Evolutionary conservation across 78 protist genomes (phyloP), one percentile per base, ranked within the genome.

Genomic region (Dictyostelium intermedium): DNA sequence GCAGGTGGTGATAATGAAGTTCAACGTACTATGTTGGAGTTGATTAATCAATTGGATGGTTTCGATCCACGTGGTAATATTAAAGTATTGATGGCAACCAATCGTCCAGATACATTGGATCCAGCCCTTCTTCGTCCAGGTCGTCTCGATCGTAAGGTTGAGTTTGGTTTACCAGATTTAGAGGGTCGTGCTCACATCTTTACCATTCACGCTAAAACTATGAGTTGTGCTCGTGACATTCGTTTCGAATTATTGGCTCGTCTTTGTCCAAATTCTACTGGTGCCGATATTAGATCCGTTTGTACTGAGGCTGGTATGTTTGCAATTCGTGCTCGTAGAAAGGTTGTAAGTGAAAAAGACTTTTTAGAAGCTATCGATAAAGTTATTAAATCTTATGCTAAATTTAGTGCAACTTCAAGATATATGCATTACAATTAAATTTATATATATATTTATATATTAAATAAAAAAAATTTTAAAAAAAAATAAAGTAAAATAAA

Each of bases 111-210:
- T 82, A 98, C 99, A 6, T 96, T 99, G 25, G 99, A 99, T 92
- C 99, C 99, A 20, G 99, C 99, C 6, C 97, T 99, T 41, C 56
- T 98, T 35, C 95, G 99, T 3, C 99, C 99, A 0, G 99, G 99
- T 23, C 91, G 99, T 13, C 80, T 99, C 35, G 99, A 99, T 85
- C 60, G 99, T 37, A 98, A 98, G 79, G 97, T 99, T 2, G 99
- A 99, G 87, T 98, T 99, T 77, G 99, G 99, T 32, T 97, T 98
- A 43, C 99, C 99, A 3, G 99, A 99, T 85, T 69, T 98, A 8
- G 99, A 99, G 91, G 98, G 97, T 47, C 97, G 99, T 78, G 92
- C 99, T 27, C 83, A 91, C 77, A 99, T 99, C 77, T 94, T 99
- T 91, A 37, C 73, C n/a, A 99, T 99, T 83, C 99, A 99, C 92